Base-by-base conservation (phyloP, 495 filamentous ascomycete species). In the Xylaria curta region DNA sequence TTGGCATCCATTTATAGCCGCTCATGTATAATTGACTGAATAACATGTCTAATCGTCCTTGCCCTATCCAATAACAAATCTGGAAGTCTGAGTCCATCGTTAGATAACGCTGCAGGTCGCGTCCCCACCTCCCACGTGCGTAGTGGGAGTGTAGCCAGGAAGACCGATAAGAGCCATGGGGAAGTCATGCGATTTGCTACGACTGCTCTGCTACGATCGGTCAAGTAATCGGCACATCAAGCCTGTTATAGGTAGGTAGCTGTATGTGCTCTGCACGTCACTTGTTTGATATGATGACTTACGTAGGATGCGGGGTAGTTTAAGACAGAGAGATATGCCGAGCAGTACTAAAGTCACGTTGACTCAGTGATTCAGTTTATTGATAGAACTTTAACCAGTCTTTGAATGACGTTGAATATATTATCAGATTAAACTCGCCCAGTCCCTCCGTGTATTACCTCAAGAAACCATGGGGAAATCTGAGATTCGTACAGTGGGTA, bases 401-500 rank as follows among this genome's bases (percentile, higher is more conserved):
- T 63, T 7, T n/a, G n/a, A 19, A 21, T 10, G 3, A 10, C 12
- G 4, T 24, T 36, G n/a, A 31, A 61, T 3, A 21, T 1, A 2
- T 36, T 1, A 62, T 36, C 1, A 24, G 5, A 2, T 13, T 13
- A 44, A 42, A 26, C 12, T n/a, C 10, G 21, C 7, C 7, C 8
- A 21, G 3, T 28, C 10, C 5, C 21, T 56, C 1, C n/a, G 17
- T 4, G 1, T 1, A 38, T 26, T 3, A 68, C 28, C 9, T 9
- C 15, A 60, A 49, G 26, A 49, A 31, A 63, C 44, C 40, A 91
- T 91, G 89, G 88, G 87, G 59, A 76, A 82, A 75, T 86, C 83
- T 31, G 87, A 82, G 56, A 91, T 97, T 74, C 91, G 93, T 24
- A 93, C 88, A 36, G 91, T 89, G 24, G 83, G 91, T 66, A 93